Evolutionary conservation across 345 rosid species (phyloP), one percentile per base, ranked within the genome.

Genomic region (Heritiera fomes): DNA sequence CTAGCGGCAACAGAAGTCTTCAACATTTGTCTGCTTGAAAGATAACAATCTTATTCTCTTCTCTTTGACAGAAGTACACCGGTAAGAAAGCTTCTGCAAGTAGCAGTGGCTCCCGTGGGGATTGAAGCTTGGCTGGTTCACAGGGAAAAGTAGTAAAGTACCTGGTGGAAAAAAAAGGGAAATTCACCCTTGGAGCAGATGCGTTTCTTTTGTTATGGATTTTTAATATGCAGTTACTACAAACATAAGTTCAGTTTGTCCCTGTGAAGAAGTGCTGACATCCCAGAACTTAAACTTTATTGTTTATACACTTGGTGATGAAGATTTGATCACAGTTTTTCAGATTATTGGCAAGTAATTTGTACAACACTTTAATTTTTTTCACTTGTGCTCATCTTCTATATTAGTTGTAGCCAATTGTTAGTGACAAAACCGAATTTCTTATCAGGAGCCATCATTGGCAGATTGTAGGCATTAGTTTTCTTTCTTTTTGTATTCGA

Each of bases 61-160:
- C 14, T 45, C 7, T 53, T 40, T 10, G 12, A 65, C 83, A 89
- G 92, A 89, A 86, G 71, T 89, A 89, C 77, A 84, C 84, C 18
- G 90, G 92, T 56, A 90, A 89, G 83, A 87, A 80, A 70, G 73
- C 90, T 69, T 79, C 89, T 77, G 87, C 87, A 52, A 86, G 91
- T 77, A 80, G 87, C 83, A 77, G 91, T 68, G 86, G 93, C 76
- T 76, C 88, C 7, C 93, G 93, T 52, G 90, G 75, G 20, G 91
- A 88, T 79, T 91, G 84, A 88, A 80, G 83, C 66, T 41, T 5
- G 4, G 38, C 17, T 23, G 50, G 47, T 77, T 80, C 64, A 47
- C 73, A 65, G 83, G 23, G 60, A n/a, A n/a, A n/a, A 67, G 50
- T 75, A 62, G 85, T 17, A 20, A 75, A 80, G 82, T 49, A 66